Evolutionary conservation across 1,284 basidiomycete genomes (phyloP).

Genomic region (Pyrrhoderma lamaoense): DNA sequence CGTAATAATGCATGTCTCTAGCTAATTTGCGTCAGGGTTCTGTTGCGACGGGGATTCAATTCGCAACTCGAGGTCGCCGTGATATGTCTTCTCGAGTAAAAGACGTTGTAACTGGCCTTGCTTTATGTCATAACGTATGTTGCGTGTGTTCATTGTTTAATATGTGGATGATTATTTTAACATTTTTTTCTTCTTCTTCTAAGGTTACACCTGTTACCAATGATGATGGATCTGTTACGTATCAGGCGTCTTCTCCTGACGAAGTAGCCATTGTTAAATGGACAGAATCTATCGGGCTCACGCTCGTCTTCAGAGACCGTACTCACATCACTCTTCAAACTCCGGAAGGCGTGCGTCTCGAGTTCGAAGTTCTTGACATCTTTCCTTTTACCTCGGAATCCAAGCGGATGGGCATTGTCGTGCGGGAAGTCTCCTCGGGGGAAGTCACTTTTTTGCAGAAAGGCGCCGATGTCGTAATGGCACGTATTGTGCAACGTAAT

Average conservation of each 20-base stretch:
- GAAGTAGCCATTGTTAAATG: constrained; percentile 99
- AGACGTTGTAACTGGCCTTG: constrained; percentile 90
- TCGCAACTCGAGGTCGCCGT: constrained; percentile 77
- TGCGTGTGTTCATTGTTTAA: background rate
- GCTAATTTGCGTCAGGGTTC: constrained; percentile 43
- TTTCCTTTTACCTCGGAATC: constrained; percentile 99
- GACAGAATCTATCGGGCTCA: constrained; percentile 92
- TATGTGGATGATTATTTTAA: background rate
- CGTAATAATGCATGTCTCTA: constrained; percentile 17
- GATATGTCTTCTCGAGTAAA: constrained; percentile 95
- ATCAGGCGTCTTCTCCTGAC: constrained; percentile 97
- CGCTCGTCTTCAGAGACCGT: constrained; percentile 83
- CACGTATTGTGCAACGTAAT: constrained; percentile 88
- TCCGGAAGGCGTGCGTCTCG: constrained; percentile 52
- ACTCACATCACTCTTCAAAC: constrained; percentile 77
- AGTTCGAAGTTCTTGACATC: constrained; percentile 86
- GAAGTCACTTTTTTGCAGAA: constrained; percentile 93
- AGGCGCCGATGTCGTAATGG: constrained; percentile 97
- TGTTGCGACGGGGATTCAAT: constrained; percentile 64
- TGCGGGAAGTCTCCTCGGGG: constrained; percentile 68
- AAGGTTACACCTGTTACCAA: constrained; percentile 93
- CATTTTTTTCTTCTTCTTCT: background rate
- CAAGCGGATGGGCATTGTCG: constrained; percentile 98
- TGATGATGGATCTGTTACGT: constrained; percentile 90
- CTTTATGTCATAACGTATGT: constrained; percentile 91